These are phyloP conservation scores for Fraxinus sp. DNA, from an alignment of 305 asterid genomes.

Conservation along the genomic window DNA sequence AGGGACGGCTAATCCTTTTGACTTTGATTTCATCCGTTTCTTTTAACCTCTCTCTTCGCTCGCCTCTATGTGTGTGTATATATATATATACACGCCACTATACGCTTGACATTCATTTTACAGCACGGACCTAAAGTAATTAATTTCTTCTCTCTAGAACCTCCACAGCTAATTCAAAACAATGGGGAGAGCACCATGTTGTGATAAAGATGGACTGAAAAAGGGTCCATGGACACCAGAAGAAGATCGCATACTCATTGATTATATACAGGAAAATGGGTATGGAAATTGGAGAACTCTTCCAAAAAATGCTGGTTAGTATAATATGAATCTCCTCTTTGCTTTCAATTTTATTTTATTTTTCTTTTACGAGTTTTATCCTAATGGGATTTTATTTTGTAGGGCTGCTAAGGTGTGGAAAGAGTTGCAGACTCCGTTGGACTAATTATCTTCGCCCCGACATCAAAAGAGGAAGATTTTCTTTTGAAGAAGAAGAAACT, in stretches of 20 bases:
- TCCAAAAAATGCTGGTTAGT: conserved; percentile 71
- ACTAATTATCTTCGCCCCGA: conserved; percentile 88
- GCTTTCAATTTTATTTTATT: neutral
- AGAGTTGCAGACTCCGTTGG: conserved; percentile 91
- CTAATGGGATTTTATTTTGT: neutral
- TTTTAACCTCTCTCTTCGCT: neutral
- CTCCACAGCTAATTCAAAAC: neutral
- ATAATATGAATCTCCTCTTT: neutral
- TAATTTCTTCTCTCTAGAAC: neutral
- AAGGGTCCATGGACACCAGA: conserved; percentile 82
- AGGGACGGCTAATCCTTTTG: conserved; percentile 49
- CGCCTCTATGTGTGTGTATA: neutral
- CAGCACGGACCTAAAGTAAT: conserved; percentile 19
- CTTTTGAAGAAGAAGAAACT: conserved; percentile 86
- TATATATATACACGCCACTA: conserved; percentile 3
- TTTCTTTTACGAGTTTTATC: neutral
- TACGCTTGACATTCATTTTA: neutral
- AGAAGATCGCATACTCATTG: conserved; percentile 57
- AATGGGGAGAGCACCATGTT: conserved; percentile 81
- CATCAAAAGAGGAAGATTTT: conserved; percentile 74
- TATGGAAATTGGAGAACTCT: conserved; percentile 69
- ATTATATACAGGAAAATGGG: conserved; percentile 54
- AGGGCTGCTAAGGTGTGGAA: conserved; percentile 90
- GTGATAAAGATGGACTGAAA: conserved; percentile 81
- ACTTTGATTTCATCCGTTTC: conserved; percentile 10